These are phyloP conservation scores for Cicer cuneatum DNA, from an alignment of 306 rosid genomes.

Conservation along the genomic window DNA sequence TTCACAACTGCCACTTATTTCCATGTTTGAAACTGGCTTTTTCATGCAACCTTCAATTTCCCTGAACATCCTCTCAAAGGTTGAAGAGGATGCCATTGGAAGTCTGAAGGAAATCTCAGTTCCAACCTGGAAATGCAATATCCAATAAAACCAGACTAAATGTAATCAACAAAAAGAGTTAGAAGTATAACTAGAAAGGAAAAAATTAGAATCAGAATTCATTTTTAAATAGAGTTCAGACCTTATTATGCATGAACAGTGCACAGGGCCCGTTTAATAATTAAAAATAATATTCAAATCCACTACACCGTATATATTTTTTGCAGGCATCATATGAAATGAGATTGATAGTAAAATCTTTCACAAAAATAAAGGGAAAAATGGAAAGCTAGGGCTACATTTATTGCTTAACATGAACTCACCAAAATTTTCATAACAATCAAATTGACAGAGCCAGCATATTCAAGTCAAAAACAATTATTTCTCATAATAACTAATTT, in stretches of 20 bases:
- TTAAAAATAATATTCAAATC: slow-evolving; percentile 40
- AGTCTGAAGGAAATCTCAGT: slow-evolving; percentile 98
- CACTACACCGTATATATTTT: not conserved
- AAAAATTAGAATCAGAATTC: not conserved
- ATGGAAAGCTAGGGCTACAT: slow-evolving; percentile 6
- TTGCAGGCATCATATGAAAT: slow-evolving; percentile 15
- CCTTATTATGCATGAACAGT: slow-evolving; percentile 8
- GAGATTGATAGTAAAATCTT: slow-evolving; percentile 32
- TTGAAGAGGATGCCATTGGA: slow-evolving; percentile 85
- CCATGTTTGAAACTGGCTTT: slow-evolving; percentile 51
- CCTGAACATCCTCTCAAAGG: slow-evolving; percentile 87
- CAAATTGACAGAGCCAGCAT: not conserved
- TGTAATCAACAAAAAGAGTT: slow-evolving; percentile 38
- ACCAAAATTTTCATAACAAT: slow-evolving; percentile 20
- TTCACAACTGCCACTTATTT: slow-evolving; percentile 48
- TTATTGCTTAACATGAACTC: slow-evolving; percentile 28
- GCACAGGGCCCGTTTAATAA: slow-evolving; percentile 13
- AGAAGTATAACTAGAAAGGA: not conserved
- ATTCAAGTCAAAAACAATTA: slow-evolving; percentile 27
- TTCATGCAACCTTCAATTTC: slow-evolving; percentile 92
- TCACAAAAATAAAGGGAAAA: slow-evolving; percentile 26
- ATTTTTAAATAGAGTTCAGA: slow-evolving; percentile 19
- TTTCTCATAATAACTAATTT: slow-evolving; percentile 2
- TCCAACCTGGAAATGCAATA: slow-evolving; percentile 77
- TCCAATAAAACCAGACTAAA: slow-evolving; percentile 37